Base-by-base conservation (phyloP, 176 grass and related monocot genomes). In the Musa itinerans region DNA sequence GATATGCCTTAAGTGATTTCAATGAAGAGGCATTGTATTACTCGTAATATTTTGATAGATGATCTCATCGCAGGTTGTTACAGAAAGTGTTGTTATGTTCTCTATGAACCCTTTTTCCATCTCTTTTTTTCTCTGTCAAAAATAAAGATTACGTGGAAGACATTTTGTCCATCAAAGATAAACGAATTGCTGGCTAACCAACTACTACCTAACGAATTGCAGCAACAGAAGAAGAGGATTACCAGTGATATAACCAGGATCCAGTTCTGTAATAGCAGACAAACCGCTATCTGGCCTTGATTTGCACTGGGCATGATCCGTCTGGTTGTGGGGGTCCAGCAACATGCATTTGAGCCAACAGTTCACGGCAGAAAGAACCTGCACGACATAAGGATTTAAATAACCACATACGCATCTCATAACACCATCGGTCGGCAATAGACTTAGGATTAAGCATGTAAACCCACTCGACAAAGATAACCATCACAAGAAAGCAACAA, bases 311-410 rank as follows among this genome's bases (percentile, higher is more conserved):
- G 86, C 86, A 84, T 97, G 84, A 75, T 97, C 94, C 11, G 81
- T 90, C 72, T 97, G 94, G 65, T 92, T 91, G 78, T 89, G 93
- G 58, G 94, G 94, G 65, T 97, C 94, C 58, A 97, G 69, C 85
- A 97, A 49, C 87, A 93, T 93, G 90, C 94, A 97, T 71, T 97
- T 97, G 54, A 97, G 88, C 90, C 94, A 97, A 77, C 94, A 97
- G 82, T 97, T 97, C 25, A 93, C 82, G 0, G 94, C 90, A 75
- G 94, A 97, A 62, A 97, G 90, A 78, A 93, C 74, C 94, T 97
- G 88, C 86, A 86, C 2, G 16, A 65, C 19, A 79, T 29, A 54
- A 78, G 43, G 9, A 52, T 25, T 55, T 78, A 54, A 78, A 14
- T 17, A 55, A 20, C 22, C 20, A 69, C 11, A 11, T 4, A 43